phyloP scores from a whole-genome alignment of 768 basidiomycete species.

The Panus rudis region DNA sequence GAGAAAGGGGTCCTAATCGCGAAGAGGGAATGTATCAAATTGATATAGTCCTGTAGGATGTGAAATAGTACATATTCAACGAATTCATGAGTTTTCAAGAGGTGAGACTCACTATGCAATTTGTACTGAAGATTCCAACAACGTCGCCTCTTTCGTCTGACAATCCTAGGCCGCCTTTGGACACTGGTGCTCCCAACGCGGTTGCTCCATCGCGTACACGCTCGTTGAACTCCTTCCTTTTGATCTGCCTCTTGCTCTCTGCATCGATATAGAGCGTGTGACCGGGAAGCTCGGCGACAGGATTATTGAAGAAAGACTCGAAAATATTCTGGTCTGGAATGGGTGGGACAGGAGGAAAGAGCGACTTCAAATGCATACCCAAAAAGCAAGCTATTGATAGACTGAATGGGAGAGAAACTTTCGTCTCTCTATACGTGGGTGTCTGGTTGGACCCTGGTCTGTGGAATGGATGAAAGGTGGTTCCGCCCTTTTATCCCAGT shows the following conservation, averaged over 20 bases:
- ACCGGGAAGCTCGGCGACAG: constrained; percentile 23
- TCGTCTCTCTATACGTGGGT: too few relatives aligned
- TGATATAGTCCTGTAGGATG: constrained; percentile 42
- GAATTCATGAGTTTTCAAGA: background rate
- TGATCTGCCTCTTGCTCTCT: constrained; percentile 38
- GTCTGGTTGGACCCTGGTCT: too few relatives aligned
- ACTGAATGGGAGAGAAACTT: too few relatives aligned
- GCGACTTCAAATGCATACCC: constrained; percentile 54
- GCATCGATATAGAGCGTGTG: constrained; percentile 52
- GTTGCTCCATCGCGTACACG: constrained; percentile 50
- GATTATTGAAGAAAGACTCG: constrained; percentile 43
- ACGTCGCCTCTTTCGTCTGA: constrained; percentile 42
- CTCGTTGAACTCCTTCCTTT: constrained; percentile 42
- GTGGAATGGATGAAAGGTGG: too few relatives aligned
- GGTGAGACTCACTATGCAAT: constrained; percentile 46
- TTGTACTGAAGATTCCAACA: constrained; percentile 64
- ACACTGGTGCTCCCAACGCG: constrained; percentile 34
- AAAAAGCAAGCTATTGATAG: too few relatives aligned
- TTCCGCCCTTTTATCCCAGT: too few relatives aligned
- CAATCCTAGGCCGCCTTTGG: constrained; percentile 53
- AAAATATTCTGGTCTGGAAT: constrained; percentile 48
- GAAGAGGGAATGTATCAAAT: constrained; percentile 43
- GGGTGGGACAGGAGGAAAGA: constrained; percentile 44
- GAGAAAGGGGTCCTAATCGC: constrained; percentile 44
- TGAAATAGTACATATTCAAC: background rate